Base-by-base conservation (phyloP, 2,329 filamentous ascomycete genomes). In the Sclerotiophoma versabilis region DNA sequence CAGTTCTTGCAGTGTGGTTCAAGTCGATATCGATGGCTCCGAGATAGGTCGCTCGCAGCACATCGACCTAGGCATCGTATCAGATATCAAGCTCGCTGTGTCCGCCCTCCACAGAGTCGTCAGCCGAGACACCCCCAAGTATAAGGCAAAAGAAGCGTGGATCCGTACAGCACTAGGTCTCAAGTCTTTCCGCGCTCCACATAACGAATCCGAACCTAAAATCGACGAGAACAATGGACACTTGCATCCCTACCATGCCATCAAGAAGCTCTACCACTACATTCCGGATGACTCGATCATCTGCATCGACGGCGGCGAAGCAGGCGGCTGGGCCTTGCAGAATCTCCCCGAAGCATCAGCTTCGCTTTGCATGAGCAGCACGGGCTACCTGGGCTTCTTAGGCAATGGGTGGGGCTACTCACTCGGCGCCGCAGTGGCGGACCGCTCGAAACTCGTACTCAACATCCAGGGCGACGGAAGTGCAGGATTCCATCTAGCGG, bases 351-450 rank as follows among this genome's bases (percentile, higher is more conserved):
- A 62, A 47, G 59, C 65, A 2, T 59, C 65, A 14, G 62, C 68
- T 5, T 59, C 60, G 2, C 62, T 76, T 8, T 65, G 64, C 9
- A 59, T 67, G 57, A 43, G 59, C 5, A 44, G 65, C 5, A 72
- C 71, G 0, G 72, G 75, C 43, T 76, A 80, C 42, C 68, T 81
- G 1, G 79, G 79, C 2, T 79, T 80, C 63, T 67, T 80, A 1
- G 78, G 79, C 1, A 80, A 77, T 51, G 79, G 78, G 4, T 81
- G 76, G 68, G 79, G 79, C 4, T 80, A 80, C 57, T 64, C 71
- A 1, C 63, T 81, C 2, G 79, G 79, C 0, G 76, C 75, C 9
- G 77, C 77, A 0, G 60, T 80, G 3, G 79, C 78, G 0, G 73
- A 70, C n/a, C 75, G 74, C 0, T 58, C 60, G 11, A 61, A 70